Conservation (phyloP, 2,329 filamentous ascomycete genomes). For the Parafenestella ontariensis region DNA sequence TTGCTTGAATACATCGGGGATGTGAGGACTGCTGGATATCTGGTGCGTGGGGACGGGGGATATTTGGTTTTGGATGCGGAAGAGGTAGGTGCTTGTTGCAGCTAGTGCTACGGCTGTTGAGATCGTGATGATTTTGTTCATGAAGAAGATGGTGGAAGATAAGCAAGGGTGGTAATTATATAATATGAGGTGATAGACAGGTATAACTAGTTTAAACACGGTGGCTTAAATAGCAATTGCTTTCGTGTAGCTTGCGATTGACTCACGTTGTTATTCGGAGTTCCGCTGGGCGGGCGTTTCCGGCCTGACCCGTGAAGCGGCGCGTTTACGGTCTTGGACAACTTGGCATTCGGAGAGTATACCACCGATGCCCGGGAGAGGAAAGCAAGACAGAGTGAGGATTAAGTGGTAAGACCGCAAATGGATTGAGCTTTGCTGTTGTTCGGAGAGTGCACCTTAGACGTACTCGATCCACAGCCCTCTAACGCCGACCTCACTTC, state of each 20-base stretch:
- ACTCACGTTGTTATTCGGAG: too few species aligned
- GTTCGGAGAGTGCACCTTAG: slow-evolving; percentile 2
- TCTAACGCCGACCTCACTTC: slow-evolving; percentile 17
- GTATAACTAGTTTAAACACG: not conserved
- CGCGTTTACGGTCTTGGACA: too few species aligned
- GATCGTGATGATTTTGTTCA: slow-evolving; percentile 4
- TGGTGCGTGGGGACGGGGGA: not conserved
- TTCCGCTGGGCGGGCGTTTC: too few species aligned
- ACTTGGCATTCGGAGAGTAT: too few species aligned
- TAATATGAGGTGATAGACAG: not conserved
- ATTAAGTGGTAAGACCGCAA: too few species aligned
- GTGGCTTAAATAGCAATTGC: too few species aligned
- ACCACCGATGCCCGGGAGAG: too few species aligned
- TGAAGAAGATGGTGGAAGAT: not conserved
- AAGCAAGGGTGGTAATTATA: not conserved
- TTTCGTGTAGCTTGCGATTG: too few species aligned
- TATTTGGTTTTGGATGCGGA: not conserved
- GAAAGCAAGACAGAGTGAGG: too few species aligned
- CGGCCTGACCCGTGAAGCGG: too few species aligned
- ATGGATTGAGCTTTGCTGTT: not conserved
- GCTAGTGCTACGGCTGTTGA: slow-evolving; percentile 4
- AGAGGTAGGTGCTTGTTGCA: slow-evolving; percentile 2
- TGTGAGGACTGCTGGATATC: slow-evolving; percentile 1
- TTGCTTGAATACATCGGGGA: not conserved
- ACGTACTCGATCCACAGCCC: slow-evolving; percentile 37